Evolutionary conservation across 1,284 basidiomycete genomes (phyloP), one percentile per base, ranked within the genome.

Genomic region (Stygiomarasmius scandens): DNA sequence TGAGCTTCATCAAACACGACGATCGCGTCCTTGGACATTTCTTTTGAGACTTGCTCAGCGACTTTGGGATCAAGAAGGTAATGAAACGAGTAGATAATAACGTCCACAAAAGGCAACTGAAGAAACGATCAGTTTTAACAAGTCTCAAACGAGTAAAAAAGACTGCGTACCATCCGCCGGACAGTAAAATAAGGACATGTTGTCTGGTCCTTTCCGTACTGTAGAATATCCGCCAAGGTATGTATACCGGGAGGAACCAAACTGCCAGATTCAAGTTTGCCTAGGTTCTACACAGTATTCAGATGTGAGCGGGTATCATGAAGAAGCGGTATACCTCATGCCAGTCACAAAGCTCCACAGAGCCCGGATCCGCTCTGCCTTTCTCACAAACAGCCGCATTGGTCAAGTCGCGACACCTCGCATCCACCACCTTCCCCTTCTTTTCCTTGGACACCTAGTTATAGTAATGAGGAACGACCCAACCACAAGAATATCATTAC

Each of bases 1-100:
- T 99, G 97, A 8, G 97, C 97, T 73, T 99, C 97, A 70, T 99
- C 97, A 67, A 99, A 99, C 0, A 99, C 96, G 47, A 99, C 96
- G 58, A 99, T 99, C 45, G 95, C 89, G 70, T 99, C 97, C 66
- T 98, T 98, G 29, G 92, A 94, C 76, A 99, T 83, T 71, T 99
- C 96, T 68, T 95, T 96, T 5, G 96, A 98, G 12, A 99, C 97
- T 77, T 98, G 96, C 67, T 99, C 96, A 0, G 97, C 97, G 43
- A 99, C 95, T 75, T 99, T 99, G 0, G 97, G 97, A 75, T 99
- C 97, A 46, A 99, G 85, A 23, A 99, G 82, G 71, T 99, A 99
- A 73, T 99, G 97, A 76, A 99, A 99, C 32, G 96, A 98, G 74
- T 98, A 99, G 73, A 99, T 98, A 72, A 99, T 87, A 62, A 99